These are phyloP conservation scores for Venturia nashicola DNA, from an alignment of 2,329 filamentous ascomycete genomes.

Conservation along the genomic window DNA sequence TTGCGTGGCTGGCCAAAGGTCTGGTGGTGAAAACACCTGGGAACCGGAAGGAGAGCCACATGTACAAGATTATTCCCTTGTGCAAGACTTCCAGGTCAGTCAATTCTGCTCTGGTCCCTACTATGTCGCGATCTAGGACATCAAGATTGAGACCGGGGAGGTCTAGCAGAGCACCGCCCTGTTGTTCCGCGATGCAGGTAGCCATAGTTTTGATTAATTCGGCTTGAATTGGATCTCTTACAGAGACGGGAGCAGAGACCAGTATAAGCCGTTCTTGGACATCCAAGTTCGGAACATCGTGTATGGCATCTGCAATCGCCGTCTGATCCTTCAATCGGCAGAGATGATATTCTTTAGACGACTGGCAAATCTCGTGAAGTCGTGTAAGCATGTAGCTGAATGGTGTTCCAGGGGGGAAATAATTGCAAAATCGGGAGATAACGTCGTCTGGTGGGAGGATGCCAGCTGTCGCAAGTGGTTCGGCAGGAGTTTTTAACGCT, in stretches of 20 bases:
- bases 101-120: slow-evolving; percentile 45
- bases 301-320: slow-evolving; percentile 60
- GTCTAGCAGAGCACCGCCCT: slow-evolving; percentile 56
- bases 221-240: slow-evolving; percentile 37
- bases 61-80: slow-evolving; percentile 69
- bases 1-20: slow-evolving; percentile 65
- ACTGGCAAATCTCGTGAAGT: slow-evolving; percentile 54
- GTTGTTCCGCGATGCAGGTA: slow-evolving; percentile 54
- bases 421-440: slow-evolving; percentile 64
- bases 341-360: slow-evolving; percentile 58
- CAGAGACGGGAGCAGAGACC: slow-evolving; percentile 53
- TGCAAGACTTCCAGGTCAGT: slow-evolving; percentile 64
- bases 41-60: slow-evolving; percentile 90
- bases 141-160: slow-evolving; percentile 61
- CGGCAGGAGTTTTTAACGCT: slow-evolving; percentile 52
- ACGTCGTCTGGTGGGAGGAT: slow-evolving; percentile 60
- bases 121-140: slow-evolving; percentile 48
- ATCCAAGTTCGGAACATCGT: slow-evolving; percentile 53
- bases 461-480: slow-evolving; percentile 57
- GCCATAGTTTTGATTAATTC: slow-evolving; percentile 53
- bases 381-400: slow-evolving; percentile 73
- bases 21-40: slow-evolving; percentile 67
- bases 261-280: slow-evolving; percentile 66
- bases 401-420: slow-evolving; percentile 70
- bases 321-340: slow-evolving; percentile 52